phyloP scores from a whole-genome alignment of 2,329 filamentous ascomycete species.

The Pseudogymnoascus sp. region DNA sequence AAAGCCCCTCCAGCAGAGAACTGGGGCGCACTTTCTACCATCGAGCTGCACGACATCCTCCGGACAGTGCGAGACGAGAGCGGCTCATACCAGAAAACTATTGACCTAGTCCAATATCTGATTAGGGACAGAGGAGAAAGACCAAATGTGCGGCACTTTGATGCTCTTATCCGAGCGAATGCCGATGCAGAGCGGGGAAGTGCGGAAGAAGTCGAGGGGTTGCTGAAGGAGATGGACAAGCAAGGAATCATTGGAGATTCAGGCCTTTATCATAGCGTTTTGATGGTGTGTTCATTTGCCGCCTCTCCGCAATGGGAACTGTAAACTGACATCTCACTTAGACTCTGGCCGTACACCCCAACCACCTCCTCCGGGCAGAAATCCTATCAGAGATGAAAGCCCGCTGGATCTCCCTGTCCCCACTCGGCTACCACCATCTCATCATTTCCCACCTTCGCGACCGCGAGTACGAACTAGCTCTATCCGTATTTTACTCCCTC shows the following conservation, averaged over 20 bases:
- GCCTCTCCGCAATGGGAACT: background rate
- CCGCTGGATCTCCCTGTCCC: constrained; percentile 58
- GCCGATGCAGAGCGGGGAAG: constrained; percentile 55
- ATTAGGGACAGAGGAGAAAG: constrained; percentile 45
- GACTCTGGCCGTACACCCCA: constrained; percentile 73
- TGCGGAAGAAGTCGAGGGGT: constrained; percentile 47
- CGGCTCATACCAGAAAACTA: constrained; percentile 32
- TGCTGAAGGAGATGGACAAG: constrained; percentile 66
- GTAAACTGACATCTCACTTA: constrained; percentile 24
- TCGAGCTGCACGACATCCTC: constrained; percentile 40
- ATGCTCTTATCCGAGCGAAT: constrained; percentile 67
- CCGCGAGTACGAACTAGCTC: constrained; percentile 71
- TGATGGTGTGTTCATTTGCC: constrained; percentile 44
- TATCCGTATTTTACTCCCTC: constrained; percentile 62
- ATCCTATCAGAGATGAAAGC: constrained; percentile 66
- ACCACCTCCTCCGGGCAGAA: constrained; percentile 66
- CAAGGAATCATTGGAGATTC: constrained; percentile 54
- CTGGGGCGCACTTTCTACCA: constrained; percentile 25
- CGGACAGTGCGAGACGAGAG: constrained; percentile 31
- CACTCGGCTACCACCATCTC: constrained; percentile 56
- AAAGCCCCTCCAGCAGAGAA: constrained; percentile 5
- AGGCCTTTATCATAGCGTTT: constrained; percentile 59
- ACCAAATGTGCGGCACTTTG: constrained; percentile 56
- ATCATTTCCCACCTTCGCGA: constrained; percentile 71
- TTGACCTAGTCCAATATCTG: constrained; percentile 47